Percentiles rank a stretch among this genome's conserved stretches.
Evolutionary conservation across 1,139 yeast genomes (phyloP).

Genomic region (Taphrina wiesneri): DNA sequence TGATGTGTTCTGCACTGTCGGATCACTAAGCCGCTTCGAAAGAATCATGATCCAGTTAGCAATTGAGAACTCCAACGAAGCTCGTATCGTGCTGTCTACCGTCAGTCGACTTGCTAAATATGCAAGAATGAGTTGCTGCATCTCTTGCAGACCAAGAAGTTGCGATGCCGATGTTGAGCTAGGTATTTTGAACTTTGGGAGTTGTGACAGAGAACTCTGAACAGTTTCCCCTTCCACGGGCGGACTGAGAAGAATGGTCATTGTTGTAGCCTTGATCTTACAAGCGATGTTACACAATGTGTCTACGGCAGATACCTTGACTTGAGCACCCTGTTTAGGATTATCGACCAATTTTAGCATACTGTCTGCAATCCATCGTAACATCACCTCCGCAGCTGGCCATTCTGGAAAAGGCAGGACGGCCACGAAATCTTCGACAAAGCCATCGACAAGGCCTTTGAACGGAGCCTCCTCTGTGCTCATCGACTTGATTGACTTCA

Average conservation of each 20-base stretch:
- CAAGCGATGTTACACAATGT: conserved; percentile 59
- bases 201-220: conserved; percentile 5
- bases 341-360: conserved; percentile 43
- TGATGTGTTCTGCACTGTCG: neutral
- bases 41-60: neutral
- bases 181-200: conserved; percentile 35
- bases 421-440: conserved; percentile 58
- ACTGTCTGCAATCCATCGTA: conserved; percentile 39
- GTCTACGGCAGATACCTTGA: conserved; percentile 58
- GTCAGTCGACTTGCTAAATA: neutral
- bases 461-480: conserved; percentile 42
- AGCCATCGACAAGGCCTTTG: conserved; percentile 50
- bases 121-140: neutral
- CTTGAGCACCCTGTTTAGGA: conserved; percentile 46
- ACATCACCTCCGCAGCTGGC: conserved; percentile 57
- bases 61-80: neutral
- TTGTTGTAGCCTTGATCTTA: conserved; percentile 47
- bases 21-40: neutral
- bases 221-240: conserved; percentile 39
- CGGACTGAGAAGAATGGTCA: conserved; percentile 41
- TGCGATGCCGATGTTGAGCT: neutral
- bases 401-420: conserved; percentile 60
- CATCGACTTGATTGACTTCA: conserved; percentile 40
- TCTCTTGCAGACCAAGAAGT: neutral
- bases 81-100: neutral